These are phyloP conservation scores for Neurospora tetrasperma DNA, from an alignment of 495 filamentous ascomycete species.

Conservation along the genomic window DNA sequence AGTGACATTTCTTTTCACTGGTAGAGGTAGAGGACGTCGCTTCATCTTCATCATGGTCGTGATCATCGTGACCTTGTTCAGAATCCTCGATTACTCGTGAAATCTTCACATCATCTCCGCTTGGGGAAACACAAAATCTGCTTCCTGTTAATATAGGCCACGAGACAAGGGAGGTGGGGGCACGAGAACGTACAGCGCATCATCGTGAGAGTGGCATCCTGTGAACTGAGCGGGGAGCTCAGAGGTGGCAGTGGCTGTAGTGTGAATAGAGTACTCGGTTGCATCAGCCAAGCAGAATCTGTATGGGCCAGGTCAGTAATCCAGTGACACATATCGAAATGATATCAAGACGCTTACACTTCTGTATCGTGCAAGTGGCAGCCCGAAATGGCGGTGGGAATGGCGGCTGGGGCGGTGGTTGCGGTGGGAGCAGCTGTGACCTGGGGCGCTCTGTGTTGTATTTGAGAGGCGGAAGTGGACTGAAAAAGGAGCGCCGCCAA, in stretches of 20 bases:
- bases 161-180: not conserved
- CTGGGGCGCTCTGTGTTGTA: conserved; percentile 8
- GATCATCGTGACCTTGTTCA: conserved; percentile 18
- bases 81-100: conserved; percentile 3
- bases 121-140: conserved; percentile 32
- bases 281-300: conserved; percentile 12
- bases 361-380: conserved; percentile 8
- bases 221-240: conserved; percentile 9
- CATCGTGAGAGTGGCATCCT: conserved; percentile 5
- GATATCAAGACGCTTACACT: not conserved
- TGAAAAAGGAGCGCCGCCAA: conserved; percentile 3
- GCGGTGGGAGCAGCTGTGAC: conserved; percentile 2
- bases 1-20: conserved; percentile 42
- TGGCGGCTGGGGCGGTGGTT: not conserved
- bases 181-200: conserved; percentile 5
- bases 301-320: conserved; percentile 1
- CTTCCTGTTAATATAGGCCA: not conserved
- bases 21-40: not conserved
- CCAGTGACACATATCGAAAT: not conserved
- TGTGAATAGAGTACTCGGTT: conserved; percentile 7
- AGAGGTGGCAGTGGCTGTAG: conserved; percentile 6
- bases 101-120: conserved; percentile 28
- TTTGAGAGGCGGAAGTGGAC: conserved; percentile 1
- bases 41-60: not conserved
- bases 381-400: conserved; percentile 11